A percentile compares a stretch with the other conserved stretches of the same genome.
phyloP scores from a whole-genome alignment of 1,284 basidiomycete species.

The Boletus smithii region DNA sequence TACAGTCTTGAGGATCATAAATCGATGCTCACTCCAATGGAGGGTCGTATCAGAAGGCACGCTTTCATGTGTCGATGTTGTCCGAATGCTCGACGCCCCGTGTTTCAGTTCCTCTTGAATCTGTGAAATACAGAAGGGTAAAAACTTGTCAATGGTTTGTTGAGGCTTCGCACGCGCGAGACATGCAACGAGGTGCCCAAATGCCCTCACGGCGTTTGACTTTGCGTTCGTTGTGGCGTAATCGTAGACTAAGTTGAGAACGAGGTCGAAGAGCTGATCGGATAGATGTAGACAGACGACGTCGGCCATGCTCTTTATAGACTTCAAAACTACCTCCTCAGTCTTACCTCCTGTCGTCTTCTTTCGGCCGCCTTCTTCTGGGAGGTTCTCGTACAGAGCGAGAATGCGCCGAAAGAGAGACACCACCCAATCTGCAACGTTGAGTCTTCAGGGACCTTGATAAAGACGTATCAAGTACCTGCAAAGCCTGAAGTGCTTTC shows the following conservation, averaged over 20 bases:
- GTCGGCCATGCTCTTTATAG: conserved; percentile 81
- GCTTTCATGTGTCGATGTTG: conserved; percentile 81
- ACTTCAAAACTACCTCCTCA: conserved; percentile 81
- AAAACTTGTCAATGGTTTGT: conserved; percentile 76
- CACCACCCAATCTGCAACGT: conserved; percentile 75
- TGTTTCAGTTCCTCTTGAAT: conserved; percentile 86
- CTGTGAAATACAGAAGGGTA: conserved; percentile 77
- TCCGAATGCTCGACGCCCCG: conserved; percentile 89
- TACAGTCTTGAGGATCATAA: conserved; percentile 1
- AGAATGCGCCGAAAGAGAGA: conserved; percentile 86
- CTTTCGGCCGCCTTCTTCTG: conserved; percentile 85
- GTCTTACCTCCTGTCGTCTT: conserved; percentile 83
- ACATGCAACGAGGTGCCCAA: conserved; percentile 87
- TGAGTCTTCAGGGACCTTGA: conserved; percentile 10
- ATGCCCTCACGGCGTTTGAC: conserved; percentile 85
- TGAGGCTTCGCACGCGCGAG: conserved; percentile 79
- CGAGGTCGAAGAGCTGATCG: conserved; percentile 82
- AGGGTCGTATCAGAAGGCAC: conserved; percentile 88
- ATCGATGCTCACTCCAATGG: conserved; percentile 79
- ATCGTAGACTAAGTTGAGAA: conserved; percentile 81
- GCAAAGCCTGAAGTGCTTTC: conserved; percentile 81
- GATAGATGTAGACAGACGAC: conserved; percentile 87
- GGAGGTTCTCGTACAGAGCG: conserved; percentile 87
- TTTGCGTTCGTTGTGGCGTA: conserved; percentile 86
- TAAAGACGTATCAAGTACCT: conserved; percentile 41